Base-by-base conservation (phyloP, 2,329 filamentous ascomycete species). In the Ciborinia camelliae region DNA sequence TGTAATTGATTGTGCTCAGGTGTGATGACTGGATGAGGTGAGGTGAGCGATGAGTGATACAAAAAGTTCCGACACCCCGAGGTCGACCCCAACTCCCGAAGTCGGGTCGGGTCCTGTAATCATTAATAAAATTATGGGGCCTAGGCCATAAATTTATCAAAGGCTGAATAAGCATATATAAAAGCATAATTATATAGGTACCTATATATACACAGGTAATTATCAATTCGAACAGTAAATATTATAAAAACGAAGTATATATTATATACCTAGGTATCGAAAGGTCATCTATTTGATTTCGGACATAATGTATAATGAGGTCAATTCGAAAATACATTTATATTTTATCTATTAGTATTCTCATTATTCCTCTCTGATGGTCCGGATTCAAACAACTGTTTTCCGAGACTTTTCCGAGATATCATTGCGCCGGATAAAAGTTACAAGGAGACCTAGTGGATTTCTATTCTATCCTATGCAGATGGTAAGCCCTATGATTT, bases 91-190 rank as follows among this genome's bases (percentile, higher is more conserved):
- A n/a, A n/a, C n/a, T n/a, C n/a, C n/a, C n/a, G n/a, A n/a, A n/a
- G n/a, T 54, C 51, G 51, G 51, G 51, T 45, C 54, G 35, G 41
- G 41, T 37, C 35, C 35, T 39, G 32, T 53, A 37, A 54, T 54
- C 52, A 28, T 39, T 54, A 14, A 54, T 20, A 28, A 54, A 39
- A 54, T 54, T 54, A 28, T 54, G 52, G 52, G 35, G 35, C 23
- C 15, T 8, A 1, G 23, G 35, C 18, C 26, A 28, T 28, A 23
- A 35, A 52, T 35, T 35, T 8, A 28, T 18, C 18, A 3, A 53
- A 35, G 18, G 50, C 50, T 52, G 50, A 52, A 30, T 52, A 18
- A 52, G 30, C 30, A n/a, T n/a, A n/a, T n/a, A n/a, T n/a, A 32
- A 9, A 51, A 32, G 48, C 28, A 51, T 28, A 32, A n/a, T n/a